Base-by-base conservation (phyloP, 2,329 filamentous ascomycete species). In the Aspergillus sclerotialis region DNA sequence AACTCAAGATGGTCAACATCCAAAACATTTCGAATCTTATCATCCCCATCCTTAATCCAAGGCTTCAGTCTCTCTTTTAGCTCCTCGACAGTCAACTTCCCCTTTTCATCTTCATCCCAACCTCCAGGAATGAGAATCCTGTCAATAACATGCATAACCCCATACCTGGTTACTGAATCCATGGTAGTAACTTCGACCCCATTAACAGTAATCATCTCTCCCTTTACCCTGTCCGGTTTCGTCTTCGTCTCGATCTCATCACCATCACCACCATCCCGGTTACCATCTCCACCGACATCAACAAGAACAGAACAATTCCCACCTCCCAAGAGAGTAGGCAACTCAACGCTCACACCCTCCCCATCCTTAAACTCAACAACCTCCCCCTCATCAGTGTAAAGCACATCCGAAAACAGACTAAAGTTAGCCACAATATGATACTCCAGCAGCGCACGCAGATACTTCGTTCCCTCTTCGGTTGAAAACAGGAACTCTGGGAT, bases 401-500 rank as follows among this genome's bases (percentile, higher is more conserved):
- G 30, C 3, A 46, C 39, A 53, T 94, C 89, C 5, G 82, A 85
- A 68, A 94, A 95, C 0, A 94, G 65, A 0, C 84, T 89, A 39
- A 79, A 72, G 50, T 84, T 77, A 27, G 78, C 72, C 1, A 82
- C 82, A 31, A 89, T 72, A 51, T 90, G 84, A 55, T 93, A 93
- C 64, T 85, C 70, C 11, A 93, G 68, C 29, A 94, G 66, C 0
- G 85, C 85, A 45, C 75, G 78, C 12, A 95, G 73, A 55, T 86
- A 94, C 58, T 80, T 80, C 43, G 73, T 68, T 2, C 89, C 89
- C 33, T 71, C 74, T 17, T 75, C 68, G 38, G 82, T n/a, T n/a
- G n/a, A 84, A 72, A 95, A 95, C 4, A 95, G 70, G 71, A 94
- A 95, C 14, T 80, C 84, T 53, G 90, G 93, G 49, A 82, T 76